These are phyloP conservation scores for Hypoxylon sp. DNA, from an alignment of 2,329 filamentous ascomycete genomes.

Conservation along the genomic window DNA sequence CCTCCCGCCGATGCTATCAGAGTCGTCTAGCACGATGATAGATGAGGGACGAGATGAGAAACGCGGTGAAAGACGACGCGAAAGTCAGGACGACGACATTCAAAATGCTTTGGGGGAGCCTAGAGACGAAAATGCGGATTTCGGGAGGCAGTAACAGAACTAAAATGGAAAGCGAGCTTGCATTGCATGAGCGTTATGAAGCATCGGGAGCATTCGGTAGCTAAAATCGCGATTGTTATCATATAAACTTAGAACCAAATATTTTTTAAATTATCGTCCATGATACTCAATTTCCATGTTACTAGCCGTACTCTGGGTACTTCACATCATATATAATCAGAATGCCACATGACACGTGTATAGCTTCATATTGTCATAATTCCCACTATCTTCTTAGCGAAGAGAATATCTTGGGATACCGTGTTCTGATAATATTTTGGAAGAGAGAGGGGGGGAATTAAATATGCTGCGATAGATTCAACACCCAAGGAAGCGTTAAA, in stretches of 20 bases:
- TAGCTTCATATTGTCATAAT: too few species aligned
- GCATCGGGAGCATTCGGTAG: neutral
- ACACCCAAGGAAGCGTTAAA: too few species aligned
- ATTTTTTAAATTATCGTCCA: too few species aligned
- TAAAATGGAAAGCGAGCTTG: neutral
- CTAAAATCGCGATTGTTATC: neutral
- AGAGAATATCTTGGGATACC: too few species aligned
- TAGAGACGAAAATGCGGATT: conserved; percentile 34
- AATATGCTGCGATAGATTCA: too few species aligned
- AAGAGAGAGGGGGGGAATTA: too few species aligned
- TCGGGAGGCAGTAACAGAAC: conserved; percentile 10
- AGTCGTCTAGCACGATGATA: conserved; percentile 37
- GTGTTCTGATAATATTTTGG: too few species aligned
- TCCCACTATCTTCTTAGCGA: too few species aligned
- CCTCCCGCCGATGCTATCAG: conserved; percentile 17
- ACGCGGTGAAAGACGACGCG: conserved; percentile 19
- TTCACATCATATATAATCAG: too few species aligned
- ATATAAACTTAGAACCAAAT: neutral
- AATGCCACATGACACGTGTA: too few species aligned
- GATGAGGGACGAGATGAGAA: conserved; percentile 9
- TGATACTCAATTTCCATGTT: too few species aligned
- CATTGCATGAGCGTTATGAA: neutral
- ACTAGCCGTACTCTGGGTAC: too few species aligned
- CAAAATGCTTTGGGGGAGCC: conserved; percentile 38
- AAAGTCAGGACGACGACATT: conserved; percentile 27